A percentile compares a stretch with the other conserved stretches of the same genome.
These are phyloP conservation scores for Recurvomyces mirabilis DNA, from an alignment of 495 filamentous ascomycete genomes.

Conservation along the genomic window DNA sequence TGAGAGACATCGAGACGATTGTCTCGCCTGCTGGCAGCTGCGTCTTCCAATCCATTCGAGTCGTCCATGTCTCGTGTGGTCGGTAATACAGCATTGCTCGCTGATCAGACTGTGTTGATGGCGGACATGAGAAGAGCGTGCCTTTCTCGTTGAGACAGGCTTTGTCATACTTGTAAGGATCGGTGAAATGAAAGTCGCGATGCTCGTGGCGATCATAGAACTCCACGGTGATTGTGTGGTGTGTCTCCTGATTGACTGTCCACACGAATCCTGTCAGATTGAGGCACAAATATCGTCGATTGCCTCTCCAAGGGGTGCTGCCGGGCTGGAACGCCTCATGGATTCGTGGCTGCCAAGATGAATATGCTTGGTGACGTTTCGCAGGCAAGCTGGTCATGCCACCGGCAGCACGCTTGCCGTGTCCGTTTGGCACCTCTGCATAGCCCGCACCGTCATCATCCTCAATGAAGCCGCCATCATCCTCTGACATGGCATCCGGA, in stretches of 20 bases:
- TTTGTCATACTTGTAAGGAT: constrained; percentile 89
- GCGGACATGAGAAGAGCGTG: constrained; percentile 72
- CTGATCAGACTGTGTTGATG: constrained; percentile 42
- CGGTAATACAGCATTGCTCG: constrained; percentile 88
- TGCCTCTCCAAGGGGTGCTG: constrained; percentile 89
- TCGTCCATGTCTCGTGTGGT: constrained; percentile 93
- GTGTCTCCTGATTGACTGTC: constrained; percentile 91
- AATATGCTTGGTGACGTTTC: constrained; percentile 51
- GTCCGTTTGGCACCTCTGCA: constrained; percentile 49
- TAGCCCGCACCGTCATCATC: constrained; percentile 97
- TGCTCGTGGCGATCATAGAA: constrained; percentile 91
- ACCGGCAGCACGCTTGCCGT: constrained; percentile 48
- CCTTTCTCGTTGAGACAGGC: constrained; percentile 85
- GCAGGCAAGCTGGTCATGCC: constrained; percentile 35
- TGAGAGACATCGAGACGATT: constrained; percentile 78
- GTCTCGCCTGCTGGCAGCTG: constrained; percentile 69
- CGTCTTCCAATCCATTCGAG: constrained; percentile 81
- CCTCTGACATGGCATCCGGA: constrained; percentile 27
- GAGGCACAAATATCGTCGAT: constrained; percentile 81
- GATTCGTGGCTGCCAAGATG: constrained; percentile 49
- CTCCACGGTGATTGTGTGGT: constrained; percentile 92
- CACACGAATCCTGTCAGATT: constrained; percentile 91
- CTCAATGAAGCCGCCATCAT: constrained; percentile 69
- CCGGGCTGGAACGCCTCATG: constrained; percentile 86
- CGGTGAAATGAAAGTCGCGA: constrained; percentile 93